phyloP scores from a whole-genome alignment of 108 stramenopile genomes.

The Aurantiochytrium sp. region DNA sequence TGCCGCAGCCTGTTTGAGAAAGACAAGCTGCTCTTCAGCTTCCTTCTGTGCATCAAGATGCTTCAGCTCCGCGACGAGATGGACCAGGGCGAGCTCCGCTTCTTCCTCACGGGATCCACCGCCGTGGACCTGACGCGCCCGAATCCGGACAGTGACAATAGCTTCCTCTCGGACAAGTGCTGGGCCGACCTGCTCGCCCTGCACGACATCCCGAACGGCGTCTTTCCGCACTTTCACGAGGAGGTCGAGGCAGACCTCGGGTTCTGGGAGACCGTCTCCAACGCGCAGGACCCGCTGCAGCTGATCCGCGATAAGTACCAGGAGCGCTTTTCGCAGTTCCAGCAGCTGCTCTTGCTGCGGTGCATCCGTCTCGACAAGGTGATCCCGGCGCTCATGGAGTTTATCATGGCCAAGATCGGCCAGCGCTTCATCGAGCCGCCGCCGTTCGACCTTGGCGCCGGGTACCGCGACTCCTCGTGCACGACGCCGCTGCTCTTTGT shows the following conservation, averaged over 20 bases:
- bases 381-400: slow-evolving; percentile 49
- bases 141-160: slow-evolving; percentile 39
- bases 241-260: slow-evolving; percentile 33
- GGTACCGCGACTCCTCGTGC: slow-evolving; percentile 52
- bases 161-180: slow-evolving; percentile 48
- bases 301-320: slow-evolving; percentile 35
- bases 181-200: slow-evolving; percentile 58
- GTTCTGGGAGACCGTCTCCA: slow-evolving; percentile 46
- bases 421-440: slow-evolving; percentile 56
- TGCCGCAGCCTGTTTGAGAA: slow-evolving; percentile 62
- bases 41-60: slow-evolving; percentile 57
- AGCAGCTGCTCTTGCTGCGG: slow-evolving; percentile 49
- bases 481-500: slow-evolving; percentile 60
- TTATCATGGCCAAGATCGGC: slow-evolving; percentile 53
- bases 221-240: not conserved
- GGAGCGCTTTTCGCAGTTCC: slow-evolving; percentile 40
- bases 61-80: slow-evolving; percentile 49
- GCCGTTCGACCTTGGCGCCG: slow-evolving; percentile 52
- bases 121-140: slow-evolving; percentile 48
- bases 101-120: slow-evolving; percentile 58
- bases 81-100: slow-evolving; percentile 44
- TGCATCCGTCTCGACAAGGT: slow-evolving; percentile 55
- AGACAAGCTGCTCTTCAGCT: slow-evolving; percentile 63
- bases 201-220: slow-evolving; percentile 21
- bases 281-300: slow-evolving; percentile 34